Base-by-base conservation (phyloP, 2,329 filamentous ascomycete genomes). In the Intubia oerlemansii region DNA sequence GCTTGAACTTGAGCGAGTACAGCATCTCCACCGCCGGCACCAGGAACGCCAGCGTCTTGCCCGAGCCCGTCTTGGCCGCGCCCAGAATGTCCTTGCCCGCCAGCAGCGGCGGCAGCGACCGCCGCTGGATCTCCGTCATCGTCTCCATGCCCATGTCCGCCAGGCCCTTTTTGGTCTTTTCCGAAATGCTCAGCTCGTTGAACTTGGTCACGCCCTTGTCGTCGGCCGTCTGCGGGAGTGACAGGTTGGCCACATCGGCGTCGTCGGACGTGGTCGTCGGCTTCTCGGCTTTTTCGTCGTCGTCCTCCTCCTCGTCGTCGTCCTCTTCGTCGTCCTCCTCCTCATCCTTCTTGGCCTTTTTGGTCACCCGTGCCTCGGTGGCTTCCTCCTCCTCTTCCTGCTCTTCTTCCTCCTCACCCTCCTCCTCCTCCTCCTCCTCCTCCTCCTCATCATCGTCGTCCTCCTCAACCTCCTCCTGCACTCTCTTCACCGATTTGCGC, bases 21-120 rank as follows among this genome's bases (percentile, higher is more conserved):
- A 98, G 63, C 71, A 93, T 90, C 54, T 95, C 88, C 22, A 95
- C 64, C 2, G 84, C 84, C 12, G 88, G 88, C 33, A 95, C 84
- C 36, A 98, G 59, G 54, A 98, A 98, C 4, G 85, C 76, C 35
- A 95, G 53, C 2, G 84, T 93, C 57, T 93, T 93, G 47, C 84
- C 84, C n/a, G 78, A 88, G 22, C 81, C 81, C 7, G 82, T 91
- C 59, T 41, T 95, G 28, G 88, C 88, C 18, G 85, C 85, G 42
- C 88, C 88, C 25, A 98, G 66, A 14, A 95, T 79, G 54, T 95
- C 85, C 46, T 38, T 73, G 37, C 88, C 88, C 24, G 84, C 81
- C 34, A 95, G 59, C 26, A 90, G 59, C 13, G 84, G 82, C 5
- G 85, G 84, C 32, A 95, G 92, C 10, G 75, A 76, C 45, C 77